phyloP scores from a whole-genome alignment of 305 asterid species.

The Lippia alba region DNA sequence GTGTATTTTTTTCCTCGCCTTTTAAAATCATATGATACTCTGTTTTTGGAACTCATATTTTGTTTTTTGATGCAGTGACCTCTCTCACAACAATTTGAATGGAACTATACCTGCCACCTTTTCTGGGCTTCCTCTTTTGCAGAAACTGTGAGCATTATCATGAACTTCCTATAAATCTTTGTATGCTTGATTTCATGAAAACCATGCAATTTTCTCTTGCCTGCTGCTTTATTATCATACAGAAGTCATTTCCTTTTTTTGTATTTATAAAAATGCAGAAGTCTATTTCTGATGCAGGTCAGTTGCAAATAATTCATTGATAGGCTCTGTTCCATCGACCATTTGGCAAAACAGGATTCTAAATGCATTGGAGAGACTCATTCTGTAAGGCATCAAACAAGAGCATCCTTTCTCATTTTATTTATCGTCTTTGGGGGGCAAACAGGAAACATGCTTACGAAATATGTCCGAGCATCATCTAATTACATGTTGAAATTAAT shows the following conservation, averaged over 20 bases:
- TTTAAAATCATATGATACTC: constrained; percentile 18
- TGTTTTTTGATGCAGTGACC: constrained; percentile 53
- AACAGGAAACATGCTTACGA: not conserved
- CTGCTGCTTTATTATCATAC: no score
- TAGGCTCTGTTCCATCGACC: constrained; percentile 69
- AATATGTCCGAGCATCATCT: no score
- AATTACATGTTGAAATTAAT: no score
- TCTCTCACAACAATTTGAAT: constrained; percentile 68
- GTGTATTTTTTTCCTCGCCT: not conserved
- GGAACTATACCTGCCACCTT: constrained; percentile 74
- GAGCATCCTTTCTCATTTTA: constrained; percentile 10
- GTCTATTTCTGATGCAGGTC: constrained; percentile 55
- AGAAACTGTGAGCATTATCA: constrained; percentile 65
- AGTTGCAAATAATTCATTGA: constrained; percentile 64
- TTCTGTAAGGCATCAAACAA: constrained; percentile 55
- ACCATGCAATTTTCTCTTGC: no score
- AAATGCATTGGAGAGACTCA: constrained; percentile 56
- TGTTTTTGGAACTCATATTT: constrained; percentile 30
- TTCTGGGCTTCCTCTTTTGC: constrained; percentile 63
- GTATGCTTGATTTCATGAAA: no score
- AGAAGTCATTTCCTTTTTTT: no score
- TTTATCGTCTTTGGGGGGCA: constrained; percentile 2
- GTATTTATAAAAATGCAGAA: no score
- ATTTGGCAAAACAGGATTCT: constrained; percentile 73
- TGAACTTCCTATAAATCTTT: not conserved